These are phyloP conservation scores for Eragrostis curvula DNA, from an alignment of 176 grass and related monocot species.

Conservation along the genomic window DNA sequence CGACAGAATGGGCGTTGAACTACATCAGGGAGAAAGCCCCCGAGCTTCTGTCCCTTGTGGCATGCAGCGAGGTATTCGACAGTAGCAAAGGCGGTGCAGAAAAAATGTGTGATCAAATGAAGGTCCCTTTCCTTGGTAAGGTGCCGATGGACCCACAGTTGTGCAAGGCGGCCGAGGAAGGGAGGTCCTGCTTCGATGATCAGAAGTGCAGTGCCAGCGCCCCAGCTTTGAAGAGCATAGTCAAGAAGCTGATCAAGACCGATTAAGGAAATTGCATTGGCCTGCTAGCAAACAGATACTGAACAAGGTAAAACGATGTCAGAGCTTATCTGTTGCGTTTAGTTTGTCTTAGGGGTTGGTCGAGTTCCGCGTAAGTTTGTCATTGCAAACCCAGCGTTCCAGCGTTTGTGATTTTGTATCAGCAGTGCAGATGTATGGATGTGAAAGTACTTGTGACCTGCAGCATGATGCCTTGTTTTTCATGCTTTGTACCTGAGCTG, in stretches of 20 bases:
- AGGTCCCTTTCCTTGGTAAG: slow-evolving; percentile 86
- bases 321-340: not conserved
- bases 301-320: not conserved
- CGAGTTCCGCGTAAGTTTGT: not conserved
- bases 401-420: not conserved
- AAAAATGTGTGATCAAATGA: slow-evolving; percentile 88
- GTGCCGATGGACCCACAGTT: slow-evolving; percentile 92
- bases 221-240: slow-evolving; percentile 67
- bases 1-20: slow-evolving; percentile 61
- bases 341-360: not conserved
- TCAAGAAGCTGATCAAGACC: slow-evolving; percentile 68
- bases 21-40: slow-evolving; percentile 75
- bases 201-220: slow-evolving; percentile 80
- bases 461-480: not conserved
- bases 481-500: too few species aligned
- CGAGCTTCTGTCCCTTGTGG: slow-evolving; percentile 60
- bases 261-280: slow-evolving; percentile 19
- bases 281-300: not conserved
- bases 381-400: not conserved
- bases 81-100: slow-evolving; percentile 72
- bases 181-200: slow-evolving; percentile 85
- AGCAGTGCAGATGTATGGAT: not conserved
- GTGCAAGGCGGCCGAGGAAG: slow-evolving; percentile 93
- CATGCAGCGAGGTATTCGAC: slow-evolving; percentile 87
- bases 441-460: not conserved